A percentile compares a stretch with the other conserved stretches of the same genome.
phyloP scores from a whole-genome alignment of 768 basidiomycete genomes.

The Lactarius deliciosus region DNA sequence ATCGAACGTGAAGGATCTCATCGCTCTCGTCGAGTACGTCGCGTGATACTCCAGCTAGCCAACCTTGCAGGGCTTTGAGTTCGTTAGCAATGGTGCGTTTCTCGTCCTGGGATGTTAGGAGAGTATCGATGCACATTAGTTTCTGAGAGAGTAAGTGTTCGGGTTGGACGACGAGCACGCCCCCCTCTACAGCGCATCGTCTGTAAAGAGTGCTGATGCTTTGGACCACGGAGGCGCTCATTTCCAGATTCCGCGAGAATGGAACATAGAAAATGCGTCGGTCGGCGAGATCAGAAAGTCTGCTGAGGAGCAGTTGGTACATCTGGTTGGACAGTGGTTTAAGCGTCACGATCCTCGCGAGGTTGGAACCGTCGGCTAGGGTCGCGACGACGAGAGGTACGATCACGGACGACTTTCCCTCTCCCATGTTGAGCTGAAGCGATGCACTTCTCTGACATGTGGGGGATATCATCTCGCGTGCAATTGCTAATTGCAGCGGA shows the following conservation, averaged over 20 bases:
- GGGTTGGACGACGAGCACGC: slow-evolving; percentile 51
- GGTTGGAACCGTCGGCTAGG: slow-evolving; percentile 44
- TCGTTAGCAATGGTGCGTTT: slow-evolving; percentile 49
- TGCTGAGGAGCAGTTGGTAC: slow-evolving; percentile 46
- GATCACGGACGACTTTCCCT: slow-evolving; percentile 55
- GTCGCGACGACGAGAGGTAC: slow-evolving; percentile 44
- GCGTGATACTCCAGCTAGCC: too few species aligned
- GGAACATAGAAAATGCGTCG: slow-evolving; percentile 50
- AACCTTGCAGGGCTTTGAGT: neutral
- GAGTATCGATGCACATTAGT: slow-evolving; percentile 45
- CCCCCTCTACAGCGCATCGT: slow-evolving; percentile 41
- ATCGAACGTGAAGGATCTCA: too few species aligned
- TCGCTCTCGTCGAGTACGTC: too few species aligned
- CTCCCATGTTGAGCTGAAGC: slow-evolving; percentile 60
- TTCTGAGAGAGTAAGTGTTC: slow-evolving; percentile 54
- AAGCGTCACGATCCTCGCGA: slow-evolving; percentile 50
- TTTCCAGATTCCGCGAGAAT: slow-evolving; percentile 44
- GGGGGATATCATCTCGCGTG: slow-evolving; percentile 49
- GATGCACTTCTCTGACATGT: slow-evolving; percentile 38
- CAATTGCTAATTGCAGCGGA: slow-evolving; percentile 43
- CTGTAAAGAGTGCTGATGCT: slow-evolving; percentile 37
- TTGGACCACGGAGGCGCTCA: slow-evolving; percentile 22
- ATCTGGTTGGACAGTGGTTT: slow-evolving; percentile 48
- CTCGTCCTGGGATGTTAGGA: slow-evolving; percentile 28
- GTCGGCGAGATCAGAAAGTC: slow-evolving; percentile 44